Evolutionary conservation across 345 rosid species (phyloP).

Genomic region (Moricandia moricandioides): DNA sequence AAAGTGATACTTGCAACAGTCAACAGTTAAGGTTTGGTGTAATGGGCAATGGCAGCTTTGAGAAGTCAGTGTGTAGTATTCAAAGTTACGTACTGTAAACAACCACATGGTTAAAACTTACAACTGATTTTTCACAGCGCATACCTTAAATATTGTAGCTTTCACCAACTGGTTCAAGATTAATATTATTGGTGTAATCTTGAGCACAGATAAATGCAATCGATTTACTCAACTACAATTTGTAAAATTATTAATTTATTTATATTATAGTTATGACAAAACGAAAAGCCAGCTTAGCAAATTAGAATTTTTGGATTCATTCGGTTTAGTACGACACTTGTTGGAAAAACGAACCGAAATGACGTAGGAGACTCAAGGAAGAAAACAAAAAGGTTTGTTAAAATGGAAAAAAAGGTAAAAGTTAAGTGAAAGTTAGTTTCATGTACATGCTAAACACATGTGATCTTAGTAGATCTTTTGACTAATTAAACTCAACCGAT

Average conservation of each 20-base stretch:
- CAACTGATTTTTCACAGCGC: background rate
- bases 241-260: background rate
- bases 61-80: background rate
- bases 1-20: background rate
- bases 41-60: background rate
- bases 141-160: no score
- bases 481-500: background rate
- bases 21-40: background rate
- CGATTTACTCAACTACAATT: background rate
- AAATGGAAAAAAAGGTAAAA: background rate
- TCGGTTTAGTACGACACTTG: conserved; percentile 7
- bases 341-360: background rate
- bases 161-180: background rate
- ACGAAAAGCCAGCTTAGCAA: conserved; percentile 12
- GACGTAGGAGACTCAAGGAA: conserved; percentile 6
- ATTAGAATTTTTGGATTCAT: background rate
- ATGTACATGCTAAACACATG: conserved; percentile 14
- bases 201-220: background rate
- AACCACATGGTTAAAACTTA: background rate
- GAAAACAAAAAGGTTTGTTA: conserved; percentile 10
- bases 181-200: no score
- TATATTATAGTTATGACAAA: background rate
- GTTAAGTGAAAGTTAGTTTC: conserved; percentile 12
- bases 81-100: conserved; percentile 8
- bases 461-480: conserved; percentile 1